A percentile compares a stretch with the other conserved stretches of the same genome.
phyloP scores from a whole-genome alignment of 2,329 filamentous ascomycete genomes.

The Monosporascus sp. region DNA sequence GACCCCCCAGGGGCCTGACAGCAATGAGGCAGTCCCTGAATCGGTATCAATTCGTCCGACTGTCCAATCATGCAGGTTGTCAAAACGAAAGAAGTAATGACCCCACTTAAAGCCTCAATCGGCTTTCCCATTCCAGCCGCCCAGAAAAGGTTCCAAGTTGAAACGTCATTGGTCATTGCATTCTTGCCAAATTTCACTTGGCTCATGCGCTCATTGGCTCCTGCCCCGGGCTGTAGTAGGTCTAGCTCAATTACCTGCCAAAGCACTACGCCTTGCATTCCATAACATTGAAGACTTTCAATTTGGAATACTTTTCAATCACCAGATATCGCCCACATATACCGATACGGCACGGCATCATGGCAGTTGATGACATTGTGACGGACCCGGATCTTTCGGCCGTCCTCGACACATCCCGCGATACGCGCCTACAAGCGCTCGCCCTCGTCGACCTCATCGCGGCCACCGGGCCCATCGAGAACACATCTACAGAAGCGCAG shows the following conservation, averaged over 20 bases:
- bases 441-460: slow-evolving; percentile 52
- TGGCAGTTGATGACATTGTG: slow-evolving; percentile 54
- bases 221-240: no score
- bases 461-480: slow-evolving; percentile 37
- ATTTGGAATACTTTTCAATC: neutral
- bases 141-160: neutral
- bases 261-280: no score
- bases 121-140: neutral
- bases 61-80: no score
- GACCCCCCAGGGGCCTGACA: no score
- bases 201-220: no score
- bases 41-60: no score
- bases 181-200: no score
- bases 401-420: slow-evolving; percentile 66
- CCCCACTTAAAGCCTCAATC: neutral
- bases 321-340: neutral
- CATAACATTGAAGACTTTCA: no score
- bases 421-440: slow-evolving; percentile 67
- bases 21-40: no score
- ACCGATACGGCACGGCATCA: slow-evolving; percentile 22
- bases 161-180: neutral
- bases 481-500: slow-evolving; percentile 42
- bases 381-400: slow-evolving; percentile 60
- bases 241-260: no score
- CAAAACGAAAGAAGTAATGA: neutral